A percentile compares a stretch with the other conserved stretches of the same genome.
Evolutionary conservation across 352 stramenopile species (phyloP).

Genomic region (Globisporangium spinosum): DNA sequence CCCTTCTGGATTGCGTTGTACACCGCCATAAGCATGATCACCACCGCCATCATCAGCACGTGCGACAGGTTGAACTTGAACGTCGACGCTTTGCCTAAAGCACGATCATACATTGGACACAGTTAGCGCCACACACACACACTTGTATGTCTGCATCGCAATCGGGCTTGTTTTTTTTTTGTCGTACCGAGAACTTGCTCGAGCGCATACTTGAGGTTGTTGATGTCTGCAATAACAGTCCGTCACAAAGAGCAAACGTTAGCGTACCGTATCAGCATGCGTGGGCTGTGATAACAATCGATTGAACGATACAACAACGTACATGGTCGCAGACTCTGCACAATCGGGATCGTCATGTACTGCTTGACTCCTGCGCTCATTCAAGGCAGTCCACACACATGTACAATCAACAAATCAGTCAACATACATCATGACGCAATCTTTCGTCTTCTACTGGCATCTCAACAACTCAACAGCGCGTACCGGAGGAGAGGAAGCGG

Average conservation of each 20-base stretch:
- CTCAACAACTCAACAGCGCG: neutral
- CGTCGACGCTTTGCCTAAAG: slow-evolving; percentile 53
- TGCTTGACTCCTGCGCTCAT: slow-evolving; percentile 41
- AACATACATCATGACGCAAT: neutral
- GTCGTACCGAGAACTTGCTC: slow-evolving; percentile 58
- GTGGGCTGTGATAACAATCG: neutral
- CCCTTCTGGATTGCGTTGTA: slow-evolving; percentile 73
- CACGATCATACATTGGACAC: neutral
- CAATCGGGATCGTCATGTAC: slow-evolving; percentile 68
- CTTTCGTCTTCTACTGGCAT: neutral
- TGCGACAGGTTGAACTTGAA: slow-evolving; percentile 83
- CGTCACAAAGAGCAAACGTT: neutral
- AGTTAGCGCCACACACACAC: neutral
- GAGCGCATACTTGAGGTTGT: slow-evolving; percentile 65
- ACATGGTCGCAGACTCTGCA: slow-evolving; percentile 58
- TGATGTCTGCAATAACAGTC: slow-evolving; percentile 34
- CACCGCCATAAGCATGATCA: slow-evolving; percentile 72
- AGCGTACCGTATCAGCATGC: neutral
- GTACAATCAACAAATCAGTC: neutral
- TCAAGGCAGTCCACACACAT: neutral
- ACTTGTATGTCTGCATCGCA: neutral
- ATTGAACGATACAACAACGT: slow-evolving; percentile 2
- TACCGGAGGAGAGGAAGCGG: slow-evolving; percentile 59
- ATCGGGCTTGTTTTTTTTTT: neutral
- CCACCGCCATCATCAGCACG: slow-evolving; percentile 76